Percentiles rank a stretch among this genome's conserved stretches.
Conservation (phyloP, 106 monocot species). For the Allium sativum region DNA sequence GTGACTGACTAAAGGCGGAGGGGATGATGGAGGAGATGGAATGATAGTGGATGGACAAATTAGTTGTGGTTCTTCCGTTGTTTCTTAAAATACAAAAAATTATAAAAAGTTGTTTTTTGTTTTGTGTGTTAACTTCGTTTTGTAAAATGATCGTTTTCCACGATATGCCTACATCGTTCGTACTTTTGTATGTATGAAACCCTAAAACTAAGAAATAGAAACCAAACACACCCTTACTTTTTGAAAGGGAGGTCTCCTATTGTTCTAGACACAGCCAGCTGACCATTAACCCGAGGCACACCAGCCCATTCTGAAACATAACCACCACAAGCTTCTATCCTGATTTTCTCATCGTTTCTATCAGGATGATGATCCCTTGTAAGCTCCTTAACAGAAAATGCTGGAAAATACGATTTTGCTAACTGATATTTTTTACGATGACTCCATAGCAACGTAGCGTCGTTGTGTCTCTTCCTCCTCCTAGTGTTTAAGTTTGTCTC, state of each 20-base stretch:
- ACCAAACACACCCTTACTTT: slow-evolving; percentile 33
- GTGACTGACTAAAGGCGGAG: too few relatives aligned
- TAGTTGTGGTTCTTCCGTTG: too few relatives aligned
- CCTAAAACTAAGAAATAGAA: background rate
- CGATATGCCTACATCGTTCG: too few relatives aligned
- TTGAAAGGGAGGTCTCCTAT: slow-evolving; percentile 85
- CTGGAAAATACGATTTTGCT: slow-evolving; percentile 15
- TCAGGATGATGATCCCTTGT: slow-evolving; percentile 83
- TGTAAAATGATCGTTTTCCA: too few relatives aligned
- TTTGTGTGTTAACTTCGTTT: too few relatives aligned
- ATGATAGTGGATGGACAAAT: too few relatives aligned
- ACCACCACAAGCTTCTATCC: slow-evolving; percentile 85
- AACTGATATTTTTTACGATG: slow-evolving; percentile 15
- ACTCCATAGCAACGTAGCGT: slow-evolving; percentile 5
- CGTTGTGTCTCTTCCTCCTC: slow-evolving; percentile 17
- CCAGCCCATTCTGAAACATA: slow-evolving; percentile 73
- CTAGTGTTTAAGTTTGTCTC: slow-evolving; percentile 4
- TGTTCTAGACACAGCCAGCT: slow-evolving; percentile 76
- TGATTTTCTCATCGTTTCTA: slow-evolving; percentile 69
- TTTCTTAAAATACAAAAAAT: background rate
- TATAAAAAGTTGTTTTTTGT: too few relatives aligned
- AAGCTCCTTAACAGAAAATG: slow-evolving; percentile 64
- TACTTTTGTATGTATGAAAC: background rate
- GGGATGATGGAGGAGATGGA: too few relatives aligned
- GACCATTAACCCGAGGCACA: slow-evolving; percentile 68